Evolutionary conservation across 2,329 filamentous ascomycete genomes (phyloP).

Genomic region (Alternaria ventricosa): DNA sequence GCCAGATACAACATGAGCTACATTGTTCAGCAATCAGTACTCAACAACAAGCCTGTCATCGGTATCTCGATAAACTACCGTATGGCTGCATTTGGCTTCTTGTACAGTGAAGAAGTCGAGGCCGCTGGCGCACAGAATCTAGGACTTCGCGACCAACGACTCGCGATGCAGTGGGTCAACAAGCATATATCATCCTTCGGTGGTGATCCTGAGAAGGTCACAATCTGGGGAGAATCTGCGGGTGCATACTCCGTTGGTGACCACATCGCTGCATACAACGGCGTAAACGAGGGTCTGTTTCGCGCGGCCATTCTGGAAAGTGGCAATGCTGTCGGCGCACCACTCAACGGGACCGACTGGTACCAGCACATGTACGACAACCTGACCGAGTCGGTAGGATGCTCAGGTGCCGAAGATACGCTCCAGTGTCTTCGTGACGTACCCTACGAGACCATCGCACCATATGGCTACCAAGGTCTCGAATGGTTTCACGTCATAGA

Average conservation of each 20-base stretch:
- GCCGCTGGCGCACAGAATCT: conserved; percentile 50
- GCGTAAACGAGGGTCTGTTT: conserved; percentile 48
- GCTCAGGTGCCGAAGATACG: conserved; percentile 26
- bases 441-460: conserved; percentile 35
- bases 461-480: conserved; percentile 34
- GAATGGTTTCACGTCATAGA: conserved; percentile 44
- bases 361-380: conserved; percentile 42
- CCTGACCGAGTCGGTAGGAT: conserved; percentile 35
- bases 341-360: conserved; percentile 41
- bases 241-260: conserved; percentile 63
- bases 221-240: conserved; percentile 66
- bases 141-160: conserved; percentile 68
- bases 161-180: conserved; percentile 66
- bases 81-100: conserved; percentile 58
- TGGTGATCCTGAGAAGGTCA: conserved; percentile 64
- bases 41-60: conserved; percentile 40
- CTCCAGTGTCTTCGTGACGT: conserved; percentile 36
- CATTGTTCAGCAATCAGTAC: conserved; percentile 38
- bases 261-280: conserved; percentile 49
- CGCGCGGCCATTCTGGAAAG: conserved; percentile 52
- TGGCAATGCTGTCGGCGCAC: conserved; percentile 39
- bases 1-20: conserved; percentile 39
- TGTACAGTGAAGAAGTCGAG: conserved; percentile 52
- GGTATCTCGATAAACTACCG: conserved; percentile 56
- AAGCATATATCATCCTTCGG: conserved; percentile 60